These are phyloP conservation scores for Thielaviopsis cerberus DNA, from an alignment of 2,329 filamentous ascomycete species.

Conservation along the genomic window DNA sequence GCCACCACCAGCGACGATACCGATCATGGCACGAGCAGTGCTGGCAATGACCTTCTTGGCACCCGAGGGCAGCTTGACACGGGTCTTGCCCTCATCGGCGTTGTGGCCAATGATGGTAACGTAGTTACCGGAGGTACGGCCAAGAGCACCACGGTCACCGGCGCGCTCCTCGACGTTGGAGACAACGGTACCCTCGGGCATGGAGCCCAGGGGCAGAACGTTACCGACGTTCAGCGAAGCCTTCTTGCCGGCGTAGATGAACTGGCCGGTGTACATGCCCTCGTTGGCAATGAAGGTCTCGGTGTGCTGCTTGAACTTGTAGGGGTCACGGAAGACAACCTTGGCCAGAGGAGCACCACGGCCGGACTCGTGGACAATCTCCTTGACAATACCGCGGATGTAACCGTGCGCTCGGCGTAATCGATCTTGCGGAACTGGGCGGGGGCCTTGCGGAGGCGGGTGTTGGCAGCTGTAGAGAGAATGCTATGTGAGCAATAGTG, in stretches of 20 bases:
- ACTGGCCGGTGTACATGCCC: constrained; percentile 99
- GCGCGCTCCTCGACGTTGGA: constrained; percentile 99
- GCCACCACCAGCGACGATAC: constrained; percentile 97
- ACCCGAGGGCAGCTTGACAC: constrained; percentile 96
- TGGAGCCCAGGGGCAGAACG: constrained; percentile 79
- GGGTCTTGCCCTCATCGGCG: constrained; percentile 97
- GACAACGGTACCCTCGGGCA: constrained; percentile 97
- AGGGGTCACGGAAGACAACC: constrained; percentile 93
- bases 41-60: constrained; percentile 98
- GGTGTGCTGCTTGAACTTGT: constrained; percentile 91
- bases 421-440: constrained; percentile 93
- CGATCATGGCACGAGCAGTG: constrained; percentile 90
- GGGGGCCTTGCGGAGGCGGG: constrained; percentile 69
- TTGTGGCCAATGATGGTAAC: constrained; percentile 96
- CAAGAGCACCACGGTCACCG: constrained; percentile 89
- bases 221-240: constrained; percentile 92
- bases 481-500: constrained; percentile 13
- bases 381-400: constrained; percentile 90
- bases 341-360: constrained; percentile 95
- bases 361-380: constrained; percentile 97
- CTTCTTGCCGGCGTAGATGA: constrained; percentile 99
- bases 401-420: constrained; percentile 93
- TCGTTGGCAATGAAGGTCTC: constrained; percentile 99
- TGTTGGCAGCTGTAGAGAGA: constrained; percentile 45
- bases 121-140: constrained; percentile 98